Conservation (phyloP, 176 grass and related monocot species). For the Oryza glaberrima region DNA sequence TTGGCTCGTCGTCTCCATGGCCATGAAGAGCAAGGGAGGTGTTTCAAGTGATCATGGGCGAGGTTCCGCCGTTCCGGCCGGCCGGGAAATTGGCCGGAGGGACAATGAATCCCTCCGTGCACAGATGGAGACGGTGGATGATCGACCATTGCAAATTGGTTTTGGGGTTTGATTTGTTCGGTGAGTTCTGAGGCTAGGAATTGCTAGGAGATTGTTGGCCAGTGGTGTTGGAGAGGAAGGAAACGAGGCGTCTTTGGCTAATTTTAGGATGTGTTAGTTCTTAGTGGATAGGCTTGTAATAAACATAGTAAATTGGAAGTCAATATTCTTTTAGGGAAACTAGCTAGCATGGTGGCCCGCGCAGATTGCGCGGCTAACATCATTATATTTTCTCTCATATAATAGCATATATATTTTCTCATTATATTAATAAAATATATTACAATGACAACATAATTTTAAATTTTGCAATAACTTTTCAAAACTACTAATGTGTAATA, state of each 20-base stretch:
- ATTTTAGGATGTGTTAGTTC: conserved; percentile 21
- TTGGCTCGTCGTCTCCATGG: conserved; percentile 42
- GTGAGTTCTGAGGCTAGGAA: conserved; percentile 32
- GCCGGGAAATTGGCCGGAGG: conserved; percentile 32
- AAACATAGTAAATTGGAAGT: too few species aligned
- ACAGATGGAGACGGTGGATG: neutral
- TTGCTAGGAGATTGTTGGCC: conserved; percentile 36
- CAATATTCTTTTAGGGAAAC: too few species aligned
- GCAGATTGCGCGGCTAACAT: too few species aligned
- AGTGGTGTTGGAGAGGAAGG: conserved; percentile 9
- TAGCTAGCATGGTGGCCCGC: too few species aligned
- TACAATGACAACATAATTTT: too few species aligned
- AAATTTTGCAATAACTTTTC: too few species aligned
- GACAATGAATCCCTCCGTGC: neutral
- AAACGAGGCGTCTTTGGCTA: conserved; percentile 34
- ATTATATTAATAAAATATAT: too few species aligned
- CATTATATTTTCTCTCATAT: too few species aligned
- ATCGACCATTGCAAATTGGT: conserved; percentile 15
- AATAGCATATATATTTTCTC: too few species aligned
- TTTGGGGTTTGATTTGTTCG: conserved; percentile 28
- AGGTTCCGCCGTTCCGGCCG: conserved; percentile 8
- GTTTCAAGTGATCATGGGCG: conserved; percentile 35
- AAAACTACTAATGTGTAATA: too few species aligned
- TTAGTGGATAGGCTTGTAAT: neutral
- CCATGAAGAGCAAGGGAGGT: neutral